Percentiles rank a stretch among this genome's conserved stretches.
Conservation (phyloP, 441 rosid genomes). For the Cnidoscolus chayamansa region DNA sequence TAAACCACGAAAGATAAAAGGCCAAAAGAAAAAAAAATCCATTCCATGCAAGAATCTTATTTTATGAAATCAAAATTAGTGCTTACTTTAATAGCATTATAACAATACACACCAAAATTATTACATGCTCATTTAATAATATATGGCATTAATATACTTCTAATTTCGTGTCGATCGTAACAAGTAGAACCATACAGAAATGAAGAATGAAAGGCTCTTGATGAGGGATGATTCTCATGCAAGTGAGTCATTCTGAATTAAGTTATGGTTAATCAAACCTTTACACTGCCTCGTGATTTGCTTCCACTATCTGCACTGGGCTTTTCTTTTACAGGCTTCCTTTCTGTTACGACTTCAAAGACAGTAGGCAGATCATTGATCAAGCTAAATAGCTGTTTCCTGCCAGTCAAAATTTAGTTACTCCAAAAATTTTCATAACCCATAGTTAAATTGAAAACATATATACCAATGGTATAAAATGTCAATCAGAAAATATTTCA, state of each 20-base stretch:
- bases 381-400: slow-evolving; percentile 74
- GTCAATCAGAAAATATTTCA: background rate
- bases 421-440: slow-evolving; percentile 1
- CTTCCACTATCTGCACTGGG: slow-evolving; percentile 42
- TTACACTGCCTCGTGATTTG: slow-evolving; percentile 51
- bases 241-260: slow-evolving; percentile 2
- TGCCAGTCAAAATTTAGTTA: slow-evolving; percentile 26
- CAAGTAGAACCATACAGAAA: background rate
- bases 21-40: background rate
- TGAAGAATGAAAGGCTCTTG: background rate
- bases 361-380: slow-evolving; percentile 79
- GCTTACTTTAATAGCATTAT: background rate
- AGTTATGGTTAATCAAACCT: slow-evolving; percentile 35
- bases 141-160: background rate
- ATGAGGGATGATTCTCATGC: background rate
- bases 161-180: background rate
- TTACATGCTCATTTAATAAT: background rate
- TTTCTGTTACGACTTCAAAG: slow-evolving; percentile 70
- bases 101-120: background rate
- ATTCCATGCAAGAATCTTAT: background rate
- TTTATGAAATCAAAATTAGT: no score
- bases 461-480: background rate
- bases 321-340: slow-evolving; percentile 59
- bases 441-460: background rate
- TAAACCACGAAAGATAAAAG: slow-evolving; percentile 11